Conservation (phyloP, 495 filamentous ascomycete genomes). For the Oidiodendron maius region DNA sequence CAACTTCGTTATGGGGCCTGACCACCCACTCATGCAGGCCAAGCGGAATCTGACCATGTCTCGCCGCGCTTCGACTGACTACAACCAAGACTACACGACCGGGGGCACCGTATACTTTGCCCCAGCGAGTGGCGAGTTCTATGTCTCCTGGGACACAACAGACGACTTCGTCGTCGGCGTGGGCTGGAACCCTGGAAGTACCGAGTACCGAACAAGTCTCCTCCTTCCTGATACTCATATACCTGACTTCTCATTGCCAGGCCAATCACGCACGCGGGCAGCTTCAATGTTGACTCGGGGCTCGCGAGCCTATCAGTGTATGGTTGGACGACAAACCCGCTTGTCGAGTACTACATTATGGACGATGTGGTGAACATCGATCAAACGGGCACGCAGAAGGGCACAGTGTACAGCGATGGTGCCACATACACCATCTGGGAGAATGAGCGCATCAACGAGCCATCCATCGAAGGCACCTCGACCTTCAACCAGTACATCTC, state of each 20-base stretch:
- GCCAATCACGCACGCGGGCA: not conserved
- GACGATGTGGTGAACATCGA: not conserved
- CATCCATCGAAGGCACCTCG: too few species aligned
- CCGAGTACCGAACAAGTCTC: not conserved
- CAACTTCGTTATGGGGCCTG: not conserved
- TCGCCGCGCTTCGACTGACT: not conserved
- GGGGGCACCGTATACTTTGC: not conserved
- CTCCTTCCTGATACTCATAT: not conserved
- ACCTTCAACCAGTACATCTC: too few species aligned
- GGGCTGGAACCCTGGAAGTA: not conserved
- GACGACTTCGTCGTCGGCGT: not conserved
- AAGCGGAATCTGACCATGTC: too few species aligned
- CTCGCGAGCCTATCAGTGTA: not conserved
- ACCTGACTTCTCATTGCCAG: not conserved
- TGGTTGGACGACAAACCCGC: not conserved
- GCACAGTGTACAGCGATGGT: constrained; percentile 52
- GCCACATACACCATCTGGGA: constrained; percentile 58
- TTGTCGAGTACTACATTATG: too few species aligned
- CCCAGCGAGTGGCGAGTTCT: not conserved
- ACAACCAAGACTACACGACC: not conserved
- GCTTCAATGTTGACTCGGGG: not conserved
- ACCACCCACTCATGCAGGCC: not conserved
- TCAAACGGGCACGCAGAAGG: constrained; percentile 27
- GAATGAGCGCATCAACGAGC: constrained; percentile 45
- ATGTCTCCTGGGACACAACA: not conserved